Evolutionary conservation across 306 rosid genomes (phyloP).

Genomic region (Spatholobus suberectus): DNA sequence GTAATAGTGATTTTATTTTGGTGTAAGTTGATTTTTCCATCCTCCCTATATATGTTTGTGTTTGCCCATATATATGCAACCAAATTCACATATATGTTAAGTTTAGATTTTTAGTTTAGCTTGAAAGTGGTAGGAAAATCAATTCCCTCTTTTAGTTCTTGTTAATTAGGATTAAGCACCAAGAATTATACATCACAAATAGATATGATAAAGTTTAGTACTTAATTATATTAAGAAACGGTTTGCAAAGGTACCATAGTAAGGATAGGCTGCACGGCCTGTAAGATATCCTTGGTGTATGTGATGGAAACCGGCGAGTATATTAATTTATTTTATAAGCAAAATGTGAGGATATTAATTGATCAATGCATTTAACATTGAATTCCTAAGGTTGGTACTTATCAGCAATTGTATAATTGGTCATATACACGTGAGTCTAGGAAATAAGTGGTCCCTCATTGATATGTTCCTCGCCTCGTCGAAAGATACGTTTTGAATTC

Average conservation of each 20-base stretch:
- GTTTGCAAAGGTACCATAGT: not conserved
- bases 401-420: conserved; percentile 7
- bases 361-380: conserved; percentile 13
- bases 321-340: not conserved
- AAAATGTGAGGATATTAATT: not conserved
- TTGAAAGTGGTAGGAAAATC: not conserved
- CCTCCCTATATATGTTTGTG: not conserved
- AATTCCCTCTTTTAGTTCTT: not conserved
- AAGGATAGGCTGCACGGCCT: conserved; percentile 5
- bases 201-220: not conserved
- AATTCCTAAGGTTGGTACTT: conserved; percentile 26
- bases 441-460: conserved; percentile 47
- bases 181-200: not conserved
- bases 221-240: not conserved
- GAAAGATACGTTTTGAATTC: conserved; percentile 43
- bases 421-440: conserved; percentile 48
- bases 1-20: not conserved
- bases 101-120: not conserved
- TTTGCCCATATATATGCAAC: not conserved
- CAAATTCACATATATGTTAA: not conserved
- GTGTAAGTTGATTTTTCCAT: not conserved
- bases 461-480: conserved; percentile 20
- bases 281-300: not conserved
- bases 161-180: not conserved
- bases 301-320: not conserved